Evolutionary conservation across 768 basidiomycete species (phyloP).

Genomic region (Termitomyces sp.): DNA sequence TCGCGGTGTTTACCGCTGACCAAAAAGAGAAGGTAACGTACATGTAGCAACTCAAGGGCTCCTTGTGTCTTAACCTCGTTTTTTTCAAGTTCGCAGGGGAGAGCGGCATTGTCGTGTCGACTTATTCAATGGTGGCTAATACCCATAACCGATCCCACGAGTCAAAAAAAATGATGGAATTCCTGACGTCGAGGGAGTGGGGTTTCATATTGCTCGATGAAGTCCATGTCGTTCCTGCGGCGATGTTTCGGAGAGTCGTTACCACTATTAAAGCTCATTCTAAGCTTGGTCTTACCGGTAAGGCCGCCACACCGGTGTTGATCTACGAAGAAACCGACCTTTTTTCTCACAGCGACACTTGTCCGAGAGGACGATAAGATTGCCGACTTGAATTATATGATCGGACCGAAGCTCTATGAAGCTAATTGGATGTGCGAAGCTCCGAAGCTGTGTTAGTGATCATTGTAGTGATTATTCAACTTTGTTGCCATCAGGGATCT

Average conservation of each 20-base stretch:
- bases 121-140: slow-evolving; percentile 99
- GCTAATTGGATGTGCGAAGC: slow-evolving; percentile 91
- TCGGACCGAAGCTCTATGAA: slow-evolving; percentile 98
- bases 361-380: slow-evolving; percentile 99
- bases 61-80: slow-evolving; percentile 5
- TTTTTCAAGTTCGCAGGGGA: slow-evolving; percentile 89
- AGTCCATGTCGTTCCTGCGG: slow-evolving; percentile 97
- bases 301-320: slow-evolving; percentile 11
- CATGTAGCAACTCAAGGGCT: neutral
- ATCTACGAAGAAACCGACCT: neutral
- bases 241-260: slow-evolving; percentile 96
- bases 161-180: slow-evolving; percentile 99
- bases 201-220: slow-evolving; percentile 97
- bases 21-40: slow-evolving; percentile 86
- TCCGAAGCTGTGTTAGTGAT: slow-evolving; percentile 5
- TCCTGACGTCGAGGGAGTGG: slow-evolving; percentile 97
- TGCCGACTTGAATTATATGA: slow-evolving; percentile 97
- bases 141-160: slow-evolving; percentile 98
- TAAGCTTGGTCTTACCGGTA: slow-evolving; percentile 94
- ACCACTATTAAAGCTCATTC: slow-evolving; percentile 99
- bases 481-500: slow-evolving; percentile 54
- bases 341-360: slow-evolving; percentile 66
- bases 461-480: slow-evolving; percentile 10
- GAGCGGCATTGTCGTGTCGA: slow-evolving; percentile 96
- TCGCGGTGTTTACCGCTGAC: slow-evolving; percentile 95